Base-by-base conservation (phyloP, 352 stramenopile genomes). In the Thraustochytrium sp. region DNA sequence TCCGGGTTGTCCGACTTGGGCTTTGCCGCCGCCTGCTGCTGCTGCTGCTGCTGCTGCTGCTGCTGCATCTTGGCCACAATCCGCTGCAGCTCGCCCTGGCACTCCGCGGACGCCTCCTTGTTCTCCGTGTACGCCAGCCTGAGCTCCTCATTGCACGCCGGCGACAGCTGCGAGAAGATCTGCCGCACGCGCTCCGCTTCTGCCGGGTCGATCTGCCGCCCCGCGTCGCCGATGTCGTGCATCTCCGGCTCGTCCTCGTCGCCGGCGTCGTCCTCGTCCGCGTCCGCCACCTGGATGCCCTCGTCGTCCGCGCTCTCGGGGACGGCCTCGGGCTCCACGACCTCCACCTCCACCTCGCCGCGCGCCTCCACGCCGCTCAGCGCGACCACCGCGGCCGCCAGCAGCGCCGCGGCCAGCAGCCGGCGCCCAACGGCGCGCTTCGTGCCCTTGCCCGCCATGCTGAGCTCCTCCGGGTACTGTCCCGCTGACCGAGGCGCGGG, bases 51-150 rank as follows among this genome's bases (percentile, higher is more conserved):
- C 23, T 11, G n/a, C 23, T 75, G n/a, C n/a, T 48, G 44, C 4
- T 44, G 68, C 68, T 72, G 13, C 31, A 72, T 80, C 36, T n/a
- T n/a, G n/a, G n/a, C n/a, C n/a, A n/a, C n/a, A n/a, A 75, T 75
- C 13, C 23, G 8, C 37, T 18, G 3, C 11, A 75, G n/a, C 68
- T 80, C 68, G 16, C 63, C 5, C 38, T 80, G 76, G 68, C 68
- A 80, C 23, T 80, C 68, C 18, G 76, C 68, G 8, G 68, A 37
- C 9, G 76, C 16, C 9, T 80, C 68, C 21, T 63, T 63, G 37
- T 42, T 42, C 18, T 68, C 31, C 11, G 48, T 80, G 34, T 80
- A 72, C 31, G 68, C 68, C 0, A 48, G 31, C 44, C 34, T 44
- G 18, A 80, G 16, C 53, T 80, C 23, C 37, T 80, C 68, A 26